phyloP scores from a whole-genome alignment of 2,329 filamentous ascomycete genomes.

The Epichloe amarillans region DNA sequence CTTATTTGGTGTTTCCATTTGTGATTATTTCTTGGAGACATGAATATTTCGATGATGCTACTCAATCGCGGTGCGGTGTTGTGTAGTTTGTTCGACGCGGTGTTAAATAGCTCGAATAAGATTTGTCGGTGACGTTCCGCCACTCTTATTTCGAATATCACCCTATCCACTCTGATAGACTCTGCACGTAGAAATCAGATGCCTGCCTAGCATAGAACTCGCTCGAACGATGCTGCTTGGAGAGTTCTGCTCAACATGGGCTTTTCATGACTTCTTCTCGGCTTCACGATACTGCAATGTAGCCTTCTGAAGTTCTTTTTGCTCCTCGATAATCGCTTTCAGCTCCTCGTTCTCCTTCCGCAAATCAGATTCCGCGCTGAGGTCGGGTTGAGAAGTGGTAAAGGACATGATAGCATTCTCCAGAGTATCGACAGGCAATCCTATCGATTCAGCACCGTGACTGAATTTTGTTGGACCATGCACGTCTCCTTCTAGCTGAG shows the following conservation, averaged over 20 bases:
- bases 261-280: conserved; percentile 1
- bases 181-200: not conserved
- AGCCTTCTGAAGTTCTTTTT: conserved; percentile 18
- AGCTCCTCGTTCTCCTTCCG: conserved; percentile 30
- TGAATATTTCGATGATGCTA: too few relatives aligned
- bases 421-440: conserved; percentile 36
- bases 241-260: not conserved
- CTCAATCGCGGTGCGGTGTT: too few relatives aligned
- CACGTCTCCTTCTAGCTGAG: conserved; percentile 42
- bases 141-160: too few relatives aligned
- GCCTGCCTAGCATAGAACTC: not conserved
- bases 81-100: too few relatives aligned
- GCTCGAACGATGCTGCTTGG: not conserved
- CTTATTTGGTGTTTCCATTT: too few relatives aligned
- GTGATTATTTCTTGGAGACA: too few relatives aligned
- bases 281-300: conserved; percentile 4
- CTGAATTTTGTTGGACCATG: conserved; percentile 29
- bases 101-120: too few relatives aligned
- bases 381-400: not conserved
- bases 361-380: conserved; percentile 10
- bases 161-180: too few relatives aligned
- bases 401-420: conserved; percentile 13
- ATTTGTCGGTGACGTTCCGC: too few relatives aligned
- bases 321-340: conserved; percentile 30
- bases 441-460: conserved; percentile 30